These are phyloP conservation scores for Trifolium repens DNA, from an alignment of 306 rosid species.

Conservation along the genomic window DNA sequence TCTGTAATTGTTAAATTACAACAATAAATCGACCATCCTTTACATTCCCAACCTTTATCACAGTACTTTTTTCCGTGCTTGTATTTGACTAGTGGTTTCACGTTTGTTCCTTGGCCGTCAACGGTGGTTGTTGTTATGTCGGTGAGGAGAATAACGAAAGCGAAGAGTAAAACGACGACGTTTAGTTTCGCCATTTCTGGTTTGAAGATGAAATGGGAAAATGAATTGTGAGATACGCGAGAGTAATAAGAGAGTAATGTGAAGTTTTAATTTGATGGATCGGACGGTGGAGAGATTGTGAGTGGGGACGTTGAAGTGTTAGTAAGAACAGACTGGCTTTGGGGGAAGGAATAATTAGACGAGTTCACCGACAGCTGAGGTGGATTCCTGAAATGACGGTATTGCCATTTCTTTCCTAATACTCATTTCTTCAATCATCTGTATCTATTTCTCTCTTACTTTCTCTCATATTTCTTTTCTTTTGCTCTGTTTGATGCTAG, in stretches of 20 bases:
- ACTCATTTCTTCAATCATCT: no score
- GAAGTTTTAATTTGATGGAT: not conserved
- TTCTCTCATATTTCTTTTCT: no score
- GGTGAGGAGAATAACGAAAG: conserved; percentile 11
- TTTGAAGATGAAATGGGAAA: not conserved
- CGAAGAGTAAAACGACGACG: not conserved
- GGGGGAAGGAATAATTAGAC: not conserved
- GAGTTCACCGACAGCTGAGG: conserved; percentile 5
- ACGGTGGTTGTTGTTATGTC: conserved; percentile 30
- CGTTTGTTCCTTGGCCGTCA: conserved; percentile 46
- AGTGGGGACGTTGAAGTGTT: not conserved
- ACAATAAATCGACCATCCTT: conserved; percentile 67
- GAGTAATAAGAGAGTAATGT: not conserved
- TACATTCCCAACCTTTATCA: conserved; percentile 84
- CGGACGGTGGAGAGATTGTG: not conserved
- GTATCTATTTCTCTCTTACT: no score
- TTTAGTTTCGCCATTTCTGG: conserved; percentile 19
- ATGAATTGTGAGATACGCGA: not conserved
- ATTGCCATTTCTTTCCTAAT: not conserved
- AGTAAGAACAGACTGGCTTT: conserved; percentile 18
- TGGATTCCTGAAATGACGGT: not conserved
- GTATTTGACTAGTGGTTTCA: conserved; percentile 56
- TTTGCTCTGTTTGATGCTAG: no score
- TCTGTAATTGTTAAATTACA: conserved; percentile 82
- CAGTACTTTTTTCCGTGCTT: conserved; percentile 74